Evolutionary conservation across 2,329 filamentous ascomycete species (phyloP), one percentile per base, ranked within the genome.

Genomic region (Chalaropsis thielavioides): DNA sequence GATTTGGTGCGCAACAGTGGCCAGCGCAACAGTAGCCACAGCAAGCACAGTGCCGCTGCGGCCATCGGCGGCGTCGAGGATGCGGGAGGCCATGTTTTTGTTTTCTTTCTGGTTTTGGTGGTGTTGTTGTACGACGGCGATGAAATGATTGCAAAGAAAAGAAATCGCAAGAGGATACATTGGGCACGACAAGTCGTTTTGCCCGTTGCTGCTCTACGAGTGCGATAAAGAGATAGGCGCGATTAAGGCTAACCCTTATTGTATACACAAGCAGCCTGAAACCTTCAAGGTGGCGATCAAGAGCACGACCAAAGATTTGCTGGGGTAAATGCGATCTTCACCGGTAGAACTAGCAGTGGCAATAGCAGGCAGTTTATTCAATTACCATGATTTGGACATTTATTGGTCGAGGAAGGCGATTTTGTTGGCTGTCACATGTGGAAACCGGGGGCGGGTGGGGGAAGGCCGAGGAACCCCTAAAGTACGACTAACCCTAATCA

Each of bases 21-120:
- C 71, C 46, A 79, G 68, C 15, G 74, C 71, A 49, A 77, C 69
- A 7, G 78, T 79, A 8, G 75, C 73, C n/a, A 76, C 68, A 43
- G 75, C 74, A 0, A 78, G 77, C 1, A 75, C 76, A 22, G 74
- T 74, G 38, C 44, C 59, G 24, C 58, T 35, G 17, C 62, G 62
- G 62, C 62, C 62, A 40, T 63, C 63, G 10, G 60, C 24, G 44
- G 19, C 62, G 15, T 64, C 63, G 40, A 64, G 63, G 43, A 67
- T 43, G 41, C 38, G 51, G 31, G 62, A 62, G 38, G 63, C 31
- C 66, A 67, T 67, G 13, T n/a, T 35, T 58, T 17, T 35, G 31
- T 13, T 13, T n/a, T 17, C 3, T 17, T 35, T 35, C 7, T 3
- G 35, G 35, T 10, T 5, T 8, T 4, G 35, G 6, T n/a, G 31